Percentiles rank a stretch among this genome's conserved stretches.
phyloP scores from a whole-genome alignment of 2,329 filamentous ascomycete genomes.

The Esteya vermicola region DNA sequence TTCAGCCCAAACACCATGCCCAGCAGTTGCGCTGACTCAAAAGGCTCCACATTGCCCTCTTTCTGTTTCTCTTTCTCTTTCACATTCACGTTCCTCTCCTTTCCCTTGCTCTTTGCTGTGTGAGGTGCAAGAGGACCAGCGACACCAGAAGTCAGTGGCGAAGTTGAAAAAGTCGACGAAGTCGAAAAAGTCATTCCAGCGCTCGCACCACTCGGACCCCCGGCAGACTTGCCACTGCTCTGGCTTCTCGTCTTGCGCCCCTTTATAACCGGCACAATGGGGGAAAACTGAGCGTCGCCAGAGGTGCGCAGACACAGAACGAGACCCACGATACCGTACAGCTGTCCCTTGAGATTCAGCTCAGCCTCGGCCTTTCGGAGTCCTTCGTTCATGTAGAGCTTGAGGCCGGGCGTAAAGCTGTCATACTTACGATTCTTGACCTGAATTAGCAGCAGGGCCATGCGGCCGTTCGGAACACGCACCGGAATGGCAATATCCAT shows the following conservation, averaged over 20 bases:
- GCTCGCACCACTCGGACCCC: too few relatives aligned
- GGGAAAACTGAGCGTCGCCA: too few relatives aligned
- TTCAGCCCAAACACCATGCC: background rate
- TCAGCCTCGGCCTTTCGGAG: background rate
- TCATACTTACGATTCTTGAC: conserved; percentile 1
- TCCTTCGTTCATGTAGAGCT: conserved; percentile 1
- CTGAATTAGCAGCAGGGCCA: background rate
- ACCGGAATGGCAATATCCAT: conserved; percentile 3
- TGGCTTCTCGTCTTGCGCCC: too few relatives aligned
- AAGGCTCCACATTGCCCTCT: too few relatives aligned
- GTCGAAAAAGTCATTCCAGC: too few relatives aligned
- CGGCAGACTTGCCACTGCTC: too few relatives aligned
- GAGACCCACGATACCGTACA: background rate
- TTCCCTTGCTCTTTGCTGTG: background rate
- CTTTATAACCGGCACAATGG: too few relatives aligned
- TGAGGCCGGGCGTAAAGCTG: background rate
- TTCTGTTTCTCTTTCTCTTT: too few relatives aligned
- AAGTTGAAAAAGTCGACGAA: too few relatives aligned
- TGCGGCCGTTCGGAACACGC: background rate
- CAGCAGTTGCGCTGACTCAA: background rate
- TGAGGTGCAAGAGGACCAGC: too few relatives aligned
- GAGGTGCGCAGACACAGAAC: conserved; percentile 3
- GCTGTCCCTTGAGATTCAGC: background rate
- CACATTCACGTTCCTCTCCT: background rate
- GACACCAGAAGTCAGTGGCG: too few relatives aligned